Conservation (phyloP, 306 rosid species). For the Ammopiptanthus mongolicus region DNA sequence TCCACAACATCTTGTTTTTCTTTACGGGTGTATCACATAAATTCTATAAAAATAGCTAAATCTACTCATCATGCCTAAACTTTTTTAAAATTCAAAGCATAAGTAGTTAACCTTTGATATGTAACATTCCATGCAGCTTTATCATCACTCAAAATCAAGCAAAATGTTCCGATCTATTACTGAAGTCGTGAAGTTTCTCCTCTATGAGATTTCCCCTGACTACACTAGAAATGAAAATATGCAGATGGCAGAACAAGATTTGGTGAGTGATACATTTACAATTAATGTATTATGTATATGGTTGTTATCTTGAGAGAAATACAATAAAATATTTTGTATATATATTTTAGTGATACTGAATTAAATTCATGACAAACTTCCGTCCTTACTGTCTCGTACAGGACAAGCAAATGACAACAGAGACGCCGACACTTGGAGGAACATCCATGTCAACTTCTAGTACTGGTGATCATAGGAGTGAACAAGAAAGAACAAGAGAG, state of each 20-base stretch:
- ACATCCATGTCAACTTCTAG: not conserved
- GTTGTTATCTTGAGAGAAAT: too few relatives aligned
- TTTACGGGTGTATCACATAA: too few relatives aligned
- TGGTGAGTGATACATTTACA: not conserved
- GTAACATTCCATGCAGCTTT: not conserved
- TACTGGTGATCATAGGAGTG: not conserved
- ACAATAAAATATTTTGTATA: too few relatives aligned
- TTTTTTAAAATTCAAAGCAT: too few relatives aligned
- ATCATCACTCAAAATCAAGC: not conserved
- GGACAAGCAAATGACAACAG: not conserved
- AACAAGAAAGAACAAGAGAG: not conserved
- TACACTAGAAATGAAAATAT: not conserved
- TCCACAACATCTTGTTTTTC: too few relatives aligned
- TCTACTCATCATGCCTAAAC: too few relatives aligned
- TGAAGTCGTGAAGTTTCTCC: not conserved
- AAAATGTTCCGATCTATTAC: not conserved
- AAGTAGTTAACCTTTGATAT: not conserved
- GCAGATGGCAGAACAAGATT: not conserved
- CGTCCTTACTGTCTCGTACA: too few relatives aligned
- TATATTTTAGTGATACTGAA: too few relatives aligned
- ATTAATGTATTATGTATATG: too few relatives aligned
- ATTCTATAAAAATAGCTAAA: too few relatives aligned
- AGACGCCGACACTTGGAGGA: not conserved
- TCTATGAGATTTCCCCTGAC: not conserved
- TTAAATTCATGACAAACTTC: too few relatives aligned